phyloP scores from a whole-genome alignment of 805 yeast species.

The Zygosaccharomyces rouxii region DNA sequence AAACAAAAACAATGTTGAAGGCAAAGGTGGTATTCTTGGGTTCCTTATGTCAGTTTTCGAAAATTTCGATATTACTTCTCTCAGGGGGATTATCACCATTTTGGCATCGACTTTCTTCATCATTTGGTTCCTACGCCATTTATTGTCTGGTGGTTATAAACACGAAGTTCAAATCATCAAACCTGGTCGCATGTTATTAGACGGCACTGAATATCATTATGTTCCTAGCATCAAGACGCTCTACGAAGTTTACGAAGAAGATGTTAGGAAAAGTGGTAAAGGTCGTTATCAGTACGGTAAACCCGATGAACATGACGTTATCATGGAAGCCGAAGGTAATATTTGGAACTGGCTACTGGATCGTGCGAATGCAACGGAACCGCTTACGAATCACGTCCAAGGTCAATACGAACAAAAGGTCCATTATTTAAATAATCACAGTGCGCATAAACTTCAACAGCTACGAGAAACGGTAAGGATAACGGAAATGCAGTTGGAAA shows the following conservation, averaged over 20 bases:
- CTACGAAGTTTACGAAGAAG: constrained; percentile 29
- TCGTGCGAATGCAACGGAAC: constrained; percentile 30
- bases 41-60: constrained; percentile 9
- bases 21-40: constrained; percentile 2
- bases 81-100: constrained; percentile 13
- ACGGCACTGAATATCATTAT: constrained; percentile 37
- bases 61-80: constrained; percentile 21
- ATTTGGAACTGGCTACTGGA: constrained; percentile 72
- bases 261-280: constrained; percentile 15
- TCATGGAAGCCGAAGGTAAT: constrained; percentile 49
- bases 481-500: constrained; percentile 26
- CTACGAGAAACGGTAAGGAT: constrained; percentile 27
- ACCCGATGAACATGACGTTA: constrained; percentile 21
- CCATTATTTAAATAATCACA: not conserved
- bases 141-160: constrained; percentile 6
- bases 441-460: constrained; percentile 23
- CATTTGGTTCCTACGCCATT: constrained; percentile 10
- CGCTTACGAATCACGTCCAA: constrained; percentile 3
- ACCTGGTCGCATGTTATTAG: constrained; percentile 31
- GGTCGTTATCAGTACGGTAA: constrained; percentile 5
- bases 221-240: constrained; percentile 41
- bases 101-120: constrained; percentile 9
- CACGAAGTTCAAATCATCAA: constrained; percentile 18
- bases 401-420: not conserved
- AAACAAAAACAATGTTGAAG: not conserved